A percentile compares a stretch with the other conserved stretches of the same genome.
Evolutionary conservation across 106 monocot genomes (phyloP).

Genomic region (Acorus gramineus): DNA sequence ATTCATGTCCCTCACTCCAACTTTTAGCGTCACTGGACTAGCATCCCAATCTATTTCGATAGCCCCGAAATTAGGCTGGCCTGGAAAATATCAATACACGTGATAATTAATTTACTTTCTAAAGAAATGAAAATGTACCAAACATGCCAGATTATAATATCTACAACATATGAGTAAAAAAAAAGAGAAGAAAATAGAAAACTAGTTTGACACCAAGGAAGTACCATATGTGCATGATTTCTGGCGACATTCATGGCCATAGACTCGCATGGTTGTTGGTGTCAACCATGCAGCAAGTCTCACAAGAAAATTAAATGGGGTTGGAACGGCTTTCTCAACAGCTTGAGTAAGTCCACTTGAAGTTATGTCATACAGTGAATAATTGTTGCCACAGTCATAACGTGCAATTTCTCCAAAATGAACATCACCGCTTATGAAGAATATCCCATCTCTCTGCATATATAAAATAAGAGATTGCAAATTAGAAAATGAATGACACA

Average conservation of each 20-base stretch:
- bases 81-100: conserved; percentile 18
- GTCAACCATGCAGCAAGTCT: conserved; percentile 43
- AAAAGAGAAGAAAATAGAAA: neutral
- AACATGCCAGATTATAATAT: neutral
- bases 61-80: conserved; percentile 79
- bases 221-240: conserved; percentile 80
- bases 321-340: conserved; percentile 42
- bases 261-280: conserved; percentile 67
- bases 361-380: conserved; percentile 78
- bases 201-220: neutral
- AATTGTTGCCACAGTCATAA: conserved; percentile 56
- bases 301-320: conserved; percentile 28
- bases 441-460: conserved; percentile 62
- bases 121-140: neutral
- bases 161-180: neutral
- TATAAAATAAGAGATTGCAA: neutral
- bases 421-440: conserved; percentile 86
- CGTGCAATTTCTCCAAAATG: conserved; percentile 82
- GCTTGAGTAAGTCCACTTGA: conserved; percentile 87
- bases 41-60: conserved; percentile 73
- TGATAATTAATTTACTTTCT: neutral
- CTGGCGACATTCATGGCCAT: conserved; percentile 32
- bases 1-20: conserved; percentile 41
- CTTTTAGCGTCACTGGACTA: conserved; percentile 43
- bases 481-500: neutral